These are phyloP conservation scores for Sherardia arvensis DNA, from an alignment of 257 asterid genomes.

Conservation along the genomic window DNA sequence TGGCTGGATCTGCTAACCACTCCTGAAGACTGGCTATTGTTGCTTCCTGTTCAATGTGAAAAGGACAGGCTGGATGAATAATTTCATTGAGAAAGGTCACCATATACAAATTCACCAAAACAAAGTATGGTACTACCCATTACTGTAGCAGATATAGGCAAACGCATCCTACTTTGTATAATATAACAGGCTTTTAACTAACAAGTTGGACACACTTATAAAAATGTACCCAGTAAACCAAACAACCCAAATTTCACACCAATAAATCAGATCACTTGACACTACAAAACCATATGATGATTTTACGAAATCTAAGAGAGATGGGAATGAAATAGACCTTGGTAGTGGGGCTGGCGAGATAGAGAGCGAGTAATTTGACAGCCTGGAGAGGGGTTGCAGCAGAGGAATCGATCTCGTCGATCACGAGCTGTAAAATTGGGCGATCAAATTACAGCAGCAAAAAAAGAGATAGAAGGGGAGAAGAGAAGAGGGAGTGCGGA, in stretches of 20 bases:
- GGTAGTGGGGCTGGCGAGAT: conserved; percentile 57
- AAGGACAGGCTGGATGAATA: conserved; percentile 11
- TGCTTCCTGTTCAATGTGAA: conserved; percentile 42
- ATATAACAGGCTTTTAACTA: not conserved
- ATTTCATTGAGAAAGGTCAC: not conserved
- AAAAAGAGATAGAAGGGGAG: not conserved
- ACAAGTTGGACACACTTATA: not conserved
- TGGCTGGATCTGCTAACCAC: conserved; percentile 83
- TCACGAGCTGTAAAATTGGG: conserved; percentile 50
- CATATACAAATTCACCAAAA: not conserved
- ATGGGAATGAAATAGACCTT: conserved; percentile 37
- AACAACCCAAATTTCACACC: not conserved
- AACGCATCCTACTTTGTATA: not conserved
- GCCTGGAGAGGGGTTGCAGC: conserved; percentile 98
- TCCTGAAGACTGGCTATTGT: conserved; percentile 65
- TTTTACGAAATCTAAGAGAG: not conserved
- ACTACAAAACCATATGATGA: not conserved
- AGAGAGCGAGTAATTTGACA: conserved; percentile 77
- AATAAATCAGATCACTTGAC: conserved; percentile 5
- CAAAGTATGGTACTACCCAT: not conserved
- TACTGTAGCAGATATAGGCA: not conserved
- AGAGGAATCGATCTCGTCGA: conserved; percentile 81
- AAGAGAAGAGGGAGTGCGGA: not conserved
- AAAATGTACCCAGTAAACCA: too few relatives aligned
- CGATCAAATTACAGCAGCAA: not conserved